Percentiles rank a stretch among this genome's conserved stretches.
phyloP scores from a whole-genome alignment of 768 basidiomycete genomes.

The Boletus insuetus region DNA sequence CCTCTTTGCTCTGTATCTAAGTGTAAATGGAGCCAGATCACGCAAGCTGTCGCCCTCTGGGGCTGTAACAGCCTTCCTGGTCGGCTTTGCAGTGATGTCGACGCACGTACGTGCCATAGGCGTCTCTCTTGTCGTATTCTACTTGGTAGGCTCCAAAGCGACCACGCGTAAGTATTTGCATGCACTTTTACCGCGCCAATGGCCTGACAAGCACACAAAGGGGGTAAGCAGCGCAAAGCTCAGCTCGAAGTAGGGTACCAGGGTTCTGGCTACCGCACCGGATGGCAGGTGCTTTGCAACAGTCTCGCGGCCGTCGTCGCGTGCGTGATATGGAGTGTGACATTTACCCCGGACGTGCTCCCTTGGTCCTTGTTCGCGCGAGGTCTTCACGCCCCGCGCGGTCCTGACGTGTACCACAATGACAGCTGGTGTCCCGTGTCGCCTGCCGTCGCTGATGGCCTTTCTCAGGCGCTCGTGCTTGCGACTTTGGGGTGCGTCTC shows the following conservation, averaged over 20 bases:
- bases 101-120: slow-evolving; percentile 67
- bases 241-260: slow-evolving; percentile 77
- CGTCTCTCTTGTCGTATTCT: slow-evolving; percentile 68
- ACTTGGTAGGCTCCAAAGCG: slow-evolving; percentile 75
- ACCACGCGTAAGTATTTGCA: slow-evolving; percentile 62
- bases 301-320: slow-evolving; percentile 64
- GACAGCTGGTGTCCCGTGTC: slow-evolving; percentile 63
- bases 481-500: slow-evolving; percentile 59
- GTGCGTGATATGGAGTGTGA: slow-evolving; percentile 59
- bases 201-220: slow-evolving; percentile 32
- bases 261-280: slow-evolving; percentile 69
- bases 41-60: slow-evolving; percentile 77
- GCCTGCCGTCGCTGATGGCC: slow-evolving; percentile 40
- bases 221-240: slow-evolving; percentile 73
- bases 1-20: slow-evolving; percentile 50
- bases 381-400: slow-evolving; percentile 9
- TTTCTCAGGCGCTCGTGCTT: slow-evolving; percentile 63
- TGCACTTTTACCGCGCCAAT: not conserved
- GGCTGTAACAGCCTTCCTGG: slow-evolving; percentile 69
- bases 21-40: slow-evolving; percentile 67
- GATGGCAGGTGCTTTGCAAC: slow-evolving; percentile 83
- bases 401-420: slow-evolving; percentile 34
- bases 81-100: slow-evolving; percentile 72
- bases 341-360: slow-evolving; percentile 46
- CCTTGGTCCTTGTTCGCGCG: slow-evolving; percentile 34